Percentiles rank a stretch among this genome's conserved stretches.
Evolutionary conservation across 768 basidiomycete genomes (phyloP).

Genomic region (Panus rudis): DNA sequence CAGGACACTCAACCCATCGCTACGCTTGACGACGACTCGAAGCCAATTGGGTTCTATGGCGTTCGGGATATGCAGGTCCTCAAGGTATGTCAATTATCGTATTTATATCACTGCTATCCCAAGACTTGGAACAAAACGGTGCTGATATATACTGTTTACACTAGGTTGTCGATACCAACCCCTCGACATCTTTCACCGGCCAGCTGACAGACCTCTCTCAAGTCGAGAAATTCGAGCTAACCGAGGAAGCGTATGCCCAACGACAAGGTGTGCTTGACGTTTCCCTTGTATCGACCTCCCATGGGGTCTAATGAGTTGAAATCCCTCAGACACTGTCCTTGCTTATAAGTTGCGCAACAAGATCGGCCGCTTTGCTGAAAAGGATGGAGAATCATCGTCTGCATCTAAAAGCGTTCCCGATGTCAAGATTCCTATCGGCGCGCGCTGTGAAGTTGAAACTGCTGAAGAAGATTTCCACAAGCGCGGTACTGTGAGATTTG

Average conservation of each 20-base stretch:
- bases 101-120: not conserved
- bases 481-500: constrained; percentile 80
- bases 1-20: constrained; percentile 43
- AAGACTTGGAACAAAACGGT: not conserved
- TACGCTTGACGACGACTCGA: constrained; percentile 57
- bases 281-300: not conserved
- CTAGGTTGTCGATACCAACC: constrained; percentile 73
- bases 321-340: constrained; percentile 68
- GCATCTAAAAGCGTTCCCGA: constrained; percentile 19
- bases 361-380: constrained; percentile 80
- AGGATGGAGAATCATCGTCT: constrained; percentile 26
- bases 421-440: constrained; percentile 54
- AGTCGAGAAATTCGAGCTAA: constrained; percentile 91
- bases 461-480: constrained; percentile 62
- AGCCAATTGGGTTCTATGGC: constrained; percentile 69
- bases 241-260: constrained; percentile 71
- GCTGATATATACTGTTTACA: not conserved
- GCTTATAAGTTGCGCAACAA: constrained; percentile 83
- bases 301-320: constrained; percentile 1
- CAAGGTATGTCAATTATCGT: constrained; percentile 44
- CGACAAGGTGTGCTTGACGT: constrained; percentile 51
- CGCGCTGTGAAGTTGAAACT: constrained; percentile 80
- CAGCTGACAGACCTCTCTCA: constrained; percentile 79
- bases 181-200: constrained; percentile 68
- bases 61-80: constrained; percentile 73